Percentiles rank a stretch among this genome's conserved stretches.
Conservation (phyloP, 2,329 filamentous ascomycete species). For the Fusarium sp. region DNA sequence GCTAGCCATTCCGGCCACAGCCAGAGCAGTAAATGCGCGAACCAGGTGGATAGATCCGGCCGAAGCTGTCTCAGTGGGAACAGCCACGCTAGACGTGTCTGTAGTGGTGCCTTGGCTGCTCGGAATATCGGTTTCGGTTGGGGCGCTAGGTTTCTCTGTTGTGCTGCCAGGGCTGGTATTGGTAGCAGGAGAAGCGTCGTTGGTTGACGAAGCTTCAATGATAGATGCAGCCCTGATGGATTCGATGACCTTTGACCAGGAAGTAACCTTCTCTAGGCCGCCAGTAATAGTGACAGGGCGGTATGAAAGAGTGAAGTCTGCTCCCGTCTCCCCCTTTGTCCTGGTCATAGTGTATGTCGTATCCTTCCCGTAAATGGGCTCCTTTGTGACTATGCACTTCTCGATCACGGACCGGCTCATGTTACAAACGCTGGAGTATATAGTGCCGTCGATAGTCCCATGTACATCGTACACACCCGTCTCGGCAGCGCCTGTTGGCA, state of each 20-base stretch:
- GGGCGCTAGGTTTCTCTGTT: background rate
- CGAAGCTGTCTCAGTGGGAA: background rate
- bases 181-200: background rate
- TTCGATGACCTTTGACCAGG: background rate
- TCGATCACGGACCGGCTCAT: slow-evolving; percentile 15
- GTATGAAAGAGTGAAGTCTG: slow-evolving; percentile 12
- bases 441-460: slow-evolving; percentile 9
- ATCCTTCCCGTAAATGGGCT: background rate
- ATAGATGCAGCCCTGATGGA: background rate
- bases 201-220: background rate
- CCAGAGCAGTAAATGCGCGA: background rate
- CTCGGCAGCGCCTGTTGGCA: slow-evolving; percentile 2
- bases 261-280: slow-evolving; percentile 1
- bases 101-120: background rate
- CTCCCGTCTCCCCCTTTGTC: slow-evolving; percentile 13
- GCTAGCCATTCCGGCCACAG: slow-evolving; percentile 1
- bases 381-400: slow-evolving; percentile 1
- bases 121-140: background rate
- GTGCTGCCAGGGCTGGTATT: background rate
- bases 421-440: slow-evolving; percentile 16
- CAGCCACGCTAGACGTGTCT: background rate
- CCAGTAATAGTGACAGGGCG: slow-evolving; percentile 7
- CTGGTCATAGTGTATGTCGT: slow-evolving; percentile 9
- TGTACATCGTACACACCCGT: slow-evolving; percentile 17
- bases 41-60: background rate